phyloP scores from a whole-genome alignment of 257 asterid genomes.

The Salvia miltiorrhiza region DNA sequence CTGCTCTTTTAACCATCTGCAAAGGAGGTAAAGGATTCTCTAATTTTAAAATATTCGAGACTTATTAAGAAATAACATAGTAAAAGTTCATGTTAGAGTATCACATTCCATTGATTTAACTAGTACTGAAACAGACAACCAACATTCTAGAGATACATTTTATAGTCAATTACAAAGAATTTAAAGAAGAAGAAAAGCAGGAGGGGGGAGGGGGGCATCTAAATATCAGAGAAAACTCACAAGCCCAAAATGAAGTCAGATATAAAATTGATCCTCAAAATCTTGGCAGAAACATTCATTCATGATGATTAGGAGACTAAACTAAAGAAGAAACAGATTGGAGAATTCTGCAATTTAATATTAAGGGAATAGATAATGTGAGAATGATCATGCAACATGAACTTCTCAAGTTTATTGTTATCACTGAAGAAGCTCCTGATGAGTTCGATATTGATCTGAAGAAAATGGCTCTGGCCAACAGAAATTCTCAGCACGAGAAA shows the following conservation, averaged over 20 bases:
- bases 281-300: not conserved
- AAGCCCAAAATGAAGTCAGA: not conserved
- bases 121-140: not conserved
- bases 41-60: not conserved
- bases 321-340: not conserved
- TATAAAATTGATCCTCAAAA: not conserved
- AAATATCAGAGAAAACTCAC: not conserved
- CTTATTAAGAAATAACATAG: conserved; percentile 6
- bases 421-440: not conserved
- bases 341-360: not conserved
- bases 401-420: not conserved
- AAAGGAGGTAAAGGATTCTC: conserved; percentile 9
- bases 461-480: not conserved
- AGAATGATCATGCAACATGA: not conserved
- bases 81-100: not conserved
- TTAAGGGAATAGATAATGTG: not conserved
- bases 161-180: not conserved
- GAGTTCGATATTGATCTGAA: not conserved
- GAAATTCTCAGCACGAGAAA: not conserved
- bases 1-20: conserved; percentile 87
- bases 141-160: not conserved
- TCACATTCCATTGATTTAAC: conserved; percentile 5
- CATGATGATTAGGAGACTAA: not conserved
- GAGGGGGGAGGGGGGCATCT: not conserved
- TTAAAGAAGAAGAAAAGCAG: too few species aligned